A percentile compares a stretch with the other conserved stretches of the same genome.
phyloP scores from a whole-genome alignment of 73 alveolate species.

The Tetrahymena elliotti region DNA sequence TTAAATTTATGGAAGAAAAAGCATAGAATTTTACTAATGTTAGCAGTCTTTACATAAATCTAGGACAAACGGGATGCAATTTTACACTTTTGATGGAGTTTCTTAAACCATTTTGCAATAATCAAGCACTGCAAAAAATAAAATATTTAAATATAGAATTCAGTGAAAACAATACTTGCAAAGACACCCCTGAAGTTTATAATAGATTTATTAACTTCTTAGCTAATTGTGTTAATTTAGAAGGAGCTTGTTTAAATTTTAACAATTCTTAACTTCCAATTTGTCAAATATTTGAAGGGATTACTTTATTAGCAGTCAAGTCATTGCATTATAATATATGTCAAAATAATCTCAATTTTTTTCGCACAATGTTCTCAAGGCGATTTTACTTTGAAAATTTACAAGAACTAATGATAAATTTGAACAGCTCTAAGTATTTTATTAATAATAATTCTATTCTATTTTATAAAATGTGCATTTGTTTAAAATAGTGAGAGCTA shows the following conservation, averaged over 20 bases:
- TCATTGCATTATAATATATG: not conserved
- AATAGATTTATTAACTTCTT: not conserved
- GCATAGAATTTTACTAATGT: not conserved
- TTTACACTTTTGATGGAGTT: not conserved
- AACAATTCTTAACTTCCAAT: not conserved
- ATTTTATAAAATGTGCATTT: not conserved
- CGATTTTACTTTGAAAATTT: not conserved
- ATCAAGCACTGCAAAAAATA: not conserved
- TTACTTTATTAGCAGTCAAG: not conserved
- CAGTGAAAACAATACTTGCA: not conserved
- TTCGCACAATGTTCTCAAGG: not conserved
- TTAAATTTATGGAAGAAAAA: not conserved
- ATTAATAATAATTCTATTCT: not conserved
- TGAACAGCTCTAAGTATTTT: not conserved
- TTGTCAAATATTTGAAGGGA: not conserved
- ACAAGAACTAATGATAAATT: not conserved
- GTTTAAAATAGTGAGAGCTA: not conserved
- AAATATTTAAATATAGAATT: not conserved
- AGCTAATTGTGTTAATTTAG: not conserved
- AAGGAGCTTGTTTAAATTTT: not conserved
- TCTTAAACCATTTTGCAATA: not conserved
- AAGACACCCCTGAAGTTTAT: not conserved
- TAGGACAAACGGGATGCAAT: not conserved
- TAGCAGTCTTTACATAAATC: not conserved
- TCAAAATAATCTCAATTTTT: not conserved